A percentile compares a stretch with the other conserved stretches of the same genome.
Conservation (phyloP, 2,329 filamentous ascomycete genomes). For the Aurifilum marmelostoma region DNA sequence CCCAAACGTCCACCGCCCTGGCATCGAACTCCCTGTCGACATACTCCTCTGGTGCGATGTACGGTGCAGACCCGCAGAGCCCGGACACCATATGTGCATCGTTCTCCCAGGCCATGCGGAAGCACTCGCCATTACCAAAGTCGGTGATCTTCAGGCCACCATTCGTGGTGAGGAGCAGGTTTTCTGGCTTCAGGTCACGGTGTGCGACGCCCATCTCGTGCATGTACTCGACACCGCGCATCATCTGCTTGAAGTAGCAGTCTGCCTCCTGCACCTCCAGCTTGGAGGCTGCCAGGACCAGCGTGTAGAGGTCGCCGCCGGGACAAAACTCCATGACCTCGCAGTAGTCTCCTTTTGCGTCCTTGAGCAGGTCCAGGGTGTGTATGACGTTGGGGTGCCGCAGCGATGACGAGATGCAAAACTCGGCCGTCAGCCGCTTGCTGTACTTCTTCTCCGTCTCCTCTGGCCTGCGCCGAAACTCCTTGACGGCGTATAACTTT, state of each 20-base stretch:
- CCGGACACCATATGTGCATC: conserved; percentile 98
- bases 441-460: conserved; percentile 98
- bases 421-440: conserved; percentile 94
- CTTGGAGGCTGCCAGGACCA: conserved; percentile 88
- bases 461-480: conserved; percentile 91
- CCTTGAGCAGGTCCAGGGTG: conserved; percentile 91
- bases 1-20: conserved; percentile 97
- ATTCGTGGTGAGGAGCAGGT: conserved; percentile 88
- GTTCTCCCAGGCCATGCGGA: conserved; percentile 99
- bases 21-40: conserved; percentile 95
- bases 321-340: conserved; percentile 99
- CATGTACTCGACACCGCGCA: conserved; percentile 98
- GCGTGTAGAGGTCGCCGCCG: conserved; percentile 91
- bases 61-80: conserved; percentile 93
- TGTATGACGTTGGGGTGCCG: conserved; percentile 98
- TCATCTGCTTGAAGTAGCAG: conserved; percentile 98
- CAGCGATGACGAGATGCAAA: conserved; percentile 96
- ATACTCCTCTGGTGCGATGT: conserved; percentile 97
- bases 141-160: conserved; percentile 97
- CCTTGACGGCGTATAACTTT: conserved; percentile 96
- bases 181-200: conserved; percentile 95
- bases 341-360: conserved; percentile 96
- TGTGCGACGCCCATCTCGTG: conserved; percentile 99
- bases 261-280: conserved; percentile 92
- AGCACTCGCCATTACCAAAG: conserved; percentile 98